These are phyloP conservation scores for Alternaria solani DNA, from an alignment of 2,329 filamentous ascomycete species.

Conservation along the genomic window DNA sequence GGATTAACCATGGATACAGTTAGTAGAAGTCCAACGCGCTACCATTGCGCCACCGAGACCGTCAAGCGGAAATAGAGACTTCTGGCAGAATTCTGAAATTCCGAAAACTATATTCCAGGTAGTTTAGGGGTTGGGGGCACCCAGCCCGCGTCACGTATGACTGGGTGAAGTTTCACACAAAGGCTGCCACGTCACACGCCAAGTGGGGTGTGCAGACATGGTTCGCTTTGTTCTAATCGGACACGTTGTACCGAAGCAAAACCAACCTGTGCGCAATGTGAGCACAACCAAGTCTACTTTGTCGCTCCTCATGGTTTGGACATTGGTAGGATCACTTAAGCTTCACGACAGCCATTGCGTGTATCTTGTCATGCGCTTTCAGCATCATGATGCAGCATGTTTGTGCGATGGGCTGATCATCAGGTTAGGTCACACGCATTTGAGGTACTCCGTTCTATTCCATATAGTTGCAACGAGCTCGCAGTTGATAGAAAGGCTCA, in stretches of 20 bases:
- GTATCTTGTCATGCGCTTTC: too few species aligned
- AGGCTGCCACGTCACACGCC: constrained; percentile 6
- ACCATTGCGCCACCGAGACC: constrained; percentile 46
- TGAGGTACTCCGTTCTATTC: not conserved
- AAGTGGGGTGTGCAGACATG: not conserved
- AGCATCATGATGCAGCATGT: not conserved
- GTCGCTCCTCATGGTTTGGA: not conserved
- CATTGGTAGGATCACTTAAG: not conserved
- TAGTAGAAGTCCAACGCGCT: constrained; percentile 46
- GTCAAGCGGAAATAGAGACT: constrained; percentile 30
- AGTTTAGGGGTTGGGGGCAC: too few species aligned
- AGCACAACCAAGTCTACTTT: not conserved
- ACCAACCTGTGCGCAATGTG: not conserved
- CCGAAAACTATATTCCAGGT: not conserved
- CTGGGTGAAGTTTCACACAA: not conserved
- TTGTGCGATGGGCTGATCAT: too few species aligned
- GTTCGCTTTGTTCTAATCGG: not conserved
- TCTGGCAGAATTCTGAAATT: constrained; percentile 13
- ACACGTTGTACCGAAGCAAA: not conserved
- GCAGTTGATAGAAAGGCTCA: not conserved
- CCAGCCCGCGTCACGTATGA: not conserved
- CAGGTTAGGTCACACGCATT: not conserved
- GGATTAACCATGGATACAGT: constrained; percentile 23
- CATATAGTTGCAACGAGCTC: too few species aligned
- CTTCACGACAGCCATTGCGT: not conserved